These are phyloP conservation scores for Penicillium sp. DNA, from an alignment of 2,329 filamentous ascomycete genomes.

Conservation along the genomic window DNA sequence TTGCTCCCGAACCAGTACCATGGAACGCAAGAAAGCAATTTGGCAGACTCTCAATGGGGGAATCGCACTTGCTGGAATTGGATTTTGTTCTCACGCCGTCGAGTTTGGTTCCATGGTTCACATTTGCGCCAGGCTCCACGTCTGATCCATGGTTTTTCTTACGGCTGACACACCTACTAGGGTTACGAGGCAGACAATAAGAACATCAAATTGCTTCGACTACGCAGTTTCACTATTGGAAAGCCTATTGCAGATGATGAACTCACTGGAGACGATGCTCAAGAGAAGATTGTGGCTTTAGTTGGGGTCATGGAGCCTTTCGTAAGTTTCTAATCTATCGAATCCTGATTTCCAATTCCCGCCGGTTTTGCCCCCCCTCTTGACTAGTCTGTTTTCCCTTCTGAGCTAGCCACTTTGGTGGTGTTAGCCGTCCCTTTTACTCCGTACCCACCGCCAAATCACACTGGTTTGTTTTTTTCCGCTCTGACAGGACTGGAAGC, in stretches of 20 bases:
- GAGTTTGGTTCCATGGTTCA: conserved; percentile 42
- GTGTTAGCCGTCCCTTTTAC: conserved; percentile 13
- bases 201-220: conserved; percentile 76
- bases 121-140: conserved; percentile 21
- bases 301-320: conserved; percentile 71
- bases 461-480: conserved; percentile 3
- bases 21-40: background rate
- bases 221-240: conserved; percentile 74
- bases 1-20: background rate
- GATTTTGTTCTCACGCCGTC: conserved; percentile 25
- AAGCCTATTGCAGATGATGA: conserved; percentile 65
- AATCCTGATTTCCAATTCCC: conserved; percentile 20
- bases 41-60: background rate
- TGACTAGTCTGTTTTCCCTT: conserved; percentile 23
- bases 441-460: conserved; percentile 13
- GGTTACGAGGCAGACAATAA: conserved; percentile 71
- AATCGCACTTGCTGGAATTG: background rate
- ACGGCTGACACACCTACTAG: conserved; percentile 43
- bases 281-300: conserved; percentile 64
- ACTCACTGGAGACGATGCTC: conserved; percentile 60
- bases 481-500: background rate
- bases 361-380: conserved; percentile 19
- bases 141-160: background rate
- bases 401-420: conserved; percentile 23
- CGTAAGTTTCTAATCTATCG: conserved; percentile 54